Percentiles rank a stretch among this genome's conserved stretches.
Evolutionary conservation across 1,284 basidiomycete species (phyloP).

Genomic region (Polyporus tsugae): DNA sequence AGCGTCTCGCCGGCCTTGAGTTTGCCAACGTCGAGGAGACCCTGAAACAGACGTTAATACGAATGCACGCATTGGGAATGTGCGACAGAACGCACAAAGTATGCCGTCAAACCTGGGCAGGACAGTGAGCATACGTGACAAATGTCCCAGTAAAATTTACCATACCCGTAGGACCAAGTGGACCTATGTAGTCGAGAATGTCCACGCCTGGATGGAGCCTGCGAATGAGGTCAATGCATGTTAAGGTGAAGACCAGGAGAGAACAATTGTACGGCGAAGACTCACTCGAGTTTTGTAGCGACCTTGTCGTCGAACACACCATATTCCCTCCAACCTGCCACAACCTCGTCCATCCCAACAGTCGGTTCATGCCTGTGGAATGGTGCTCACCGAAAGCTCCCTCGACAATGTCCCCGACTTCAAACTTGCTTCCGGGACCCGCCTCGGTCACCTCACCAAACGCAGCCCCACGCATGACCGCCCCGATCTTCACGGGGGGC

Average conservation of each 20-base stretch:
- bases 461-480: conserved; percentile 80
- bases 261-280: neutral
- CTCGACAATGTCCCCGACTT: conserved; percentile 72
- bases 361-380: neutral
- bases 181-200: conserved; percentile 80
- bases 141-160: neutral
- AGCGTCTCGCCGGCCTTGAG: conserved; percentile 86
- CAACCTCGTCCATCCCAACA: neutral
- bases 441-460: conserved; percentile 75
- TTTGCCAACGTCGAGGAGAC: conserved; percentile 82
- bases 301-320: conserved; percentile 65
- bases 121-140: neutral
- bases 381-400: conserved; percentile 61
- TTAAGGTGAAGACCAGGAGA: conserved; percentile 33
- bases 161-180: conserved; percentile 75
- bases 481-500: conserved; percentile 82
- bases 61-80: neutral
- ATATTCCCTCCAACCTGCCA: conserved; percentile 82
- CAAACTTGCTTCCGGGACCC: conserved; percentile 61
- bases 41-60: conserved; percentile 52
- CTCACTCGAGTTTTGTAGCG: conserved; percentile 62
- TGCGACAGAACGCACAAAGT: conserved; percentile 63
- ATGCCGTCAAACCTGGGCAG: conserved; percentile 78
- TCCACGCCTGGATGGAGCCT: conserved; percentile 51
- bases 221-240: conserved; percentile 52